Evolutionary conservation across 148 eudicot species (phyloP).

Genomic region (Camellia japonica): DNA sequence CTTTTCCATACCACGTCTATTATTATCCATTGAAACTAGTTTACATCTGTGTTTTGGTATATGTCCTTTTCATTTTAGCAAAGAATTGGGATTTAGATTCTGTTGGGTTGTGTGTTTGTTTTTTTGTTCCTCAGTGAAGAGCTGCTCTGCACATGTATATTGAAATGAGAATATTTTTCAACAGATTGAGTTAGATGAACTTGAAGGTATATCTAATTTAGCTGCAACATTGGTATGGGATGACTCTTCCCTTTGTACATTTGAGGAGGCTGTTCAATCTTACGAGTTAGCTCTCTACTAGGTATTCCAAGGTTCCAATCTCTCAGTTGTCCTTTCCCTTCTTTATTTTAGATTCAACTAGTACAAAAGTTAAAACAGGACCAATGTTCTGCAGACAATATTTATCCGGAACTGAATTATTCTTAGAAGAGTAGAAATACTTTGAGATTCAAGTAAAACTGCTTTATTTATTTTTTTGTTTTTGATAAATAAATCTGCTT

Average conservation of each 20-base stretch:
- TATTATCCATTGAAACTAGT: no score
- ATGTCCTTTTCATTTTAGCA: background rate
- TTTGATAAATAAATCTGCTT: background rate
- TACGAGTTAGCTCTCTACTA: conserved; percentile 54
- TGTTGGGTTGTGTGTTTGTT: no score
- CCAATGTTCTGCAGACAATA: background rate
- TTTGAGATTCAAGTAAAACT: background rate
- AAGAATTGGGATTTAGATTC: no score
- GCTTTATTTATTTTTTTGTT: background rate
- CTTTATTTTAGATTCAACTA: background rate
- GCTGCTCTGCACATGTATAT: no score
- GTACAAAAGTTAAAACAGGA: background rate
- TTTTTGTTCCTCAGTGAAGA: no score
- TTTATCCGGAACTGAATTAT: background rate
- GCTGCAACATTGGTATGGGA: conserved; percentile 63
- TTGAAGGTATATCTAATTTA: no score
- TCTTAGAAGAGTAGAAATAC: background rate
- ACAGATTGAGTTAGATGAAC: no score
- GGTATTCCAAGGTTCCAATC: conserved; percentile 37
- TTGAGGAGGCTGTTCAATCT: conserved; percentile 59
- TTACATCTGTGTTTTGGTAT: no score
- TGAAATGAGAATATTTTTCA: no score
- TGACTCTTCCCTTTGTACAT: conserved; percentile 44
- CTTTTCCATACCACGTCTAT: no score
- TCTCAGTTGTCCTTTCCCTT: background rate